These are phyloP conservation scores for Luzula sylvatica DNA, from an alignment of 176 grass and related monocot species.

Conservation along the genomic window DNA sequence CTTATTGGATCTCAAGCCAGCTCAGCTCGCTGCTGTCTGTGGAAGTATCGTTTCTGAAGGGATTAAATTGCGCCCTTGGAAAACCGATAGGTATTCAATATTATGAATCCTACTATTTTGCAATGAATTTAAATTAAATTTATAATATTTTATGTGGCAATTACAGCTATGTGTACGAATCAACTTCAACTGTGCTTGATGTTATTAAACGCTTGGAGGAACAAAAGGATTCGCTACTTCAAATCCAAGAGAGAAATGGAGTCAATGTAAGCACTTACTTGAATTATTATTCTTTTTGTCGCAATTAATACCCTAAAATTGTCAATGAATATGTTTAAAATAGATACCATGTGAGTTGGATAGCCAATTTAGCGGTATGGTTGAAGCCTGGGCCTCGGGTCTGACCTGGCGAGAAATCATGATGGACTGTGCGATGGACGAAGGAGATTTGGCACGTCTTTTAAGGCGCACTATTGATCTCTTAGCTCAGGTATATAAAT, in stretches of 20 bases:
- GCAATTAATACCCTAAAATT: not conserved
- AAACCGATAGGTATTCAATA: slow-evolving; percentile 69
- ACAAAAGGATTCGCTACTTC: slow-evolving; percentile 62
- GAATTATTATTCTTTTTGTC: too few species aligned
- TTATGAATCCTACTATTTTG: not conserved
- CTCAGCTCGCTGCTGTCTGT: slow-evolving; percentile 87
- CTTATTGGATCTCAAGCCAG: slow-evolving; percentile 76
- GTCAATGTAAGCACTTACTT: slow-evolving; percentile 48
- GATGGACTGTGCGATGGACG: slow-evolving; percentile 98
- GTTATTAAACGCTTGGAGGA: slow-evolving; percentile 84
- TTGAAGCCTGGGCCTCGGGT: slow-evolving; percentile 97
- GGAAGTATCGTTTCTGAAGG: slow-evolving; percentile 98
- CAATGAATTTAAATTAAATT: not conserved
- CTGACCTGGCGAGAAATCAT: slow-evolving; percentile 96
- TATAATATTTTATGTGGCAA: slow-evolving; percentile 8
- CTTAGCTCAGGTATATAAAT: slow-evolving; percentile 61
- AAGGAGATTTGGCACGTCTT: slow-evolving; percentile 85
- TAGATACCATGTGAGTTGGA: slow-evolving; percentile 89
- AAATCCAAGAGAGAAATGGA: slow-evolving; percentile 74
- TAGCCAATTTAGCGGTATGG: slow-evolving; percentile 88
- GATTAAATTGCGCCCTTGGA: slow-evolving; percentile 92
- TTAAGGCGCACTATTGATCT: slow-evolving; percentile 88
- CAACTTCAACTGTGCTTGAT: slow-evolving; percentile 64
- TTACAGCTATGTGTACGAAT: slow-evolving; percentile 90
- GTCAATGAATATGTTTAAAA: slow-evolving; percentile 19